phyloP scores from a whole-genome alignment of 2,329 filamentous ascomycete species.

The Fusarium cyanostomum region DNA sequence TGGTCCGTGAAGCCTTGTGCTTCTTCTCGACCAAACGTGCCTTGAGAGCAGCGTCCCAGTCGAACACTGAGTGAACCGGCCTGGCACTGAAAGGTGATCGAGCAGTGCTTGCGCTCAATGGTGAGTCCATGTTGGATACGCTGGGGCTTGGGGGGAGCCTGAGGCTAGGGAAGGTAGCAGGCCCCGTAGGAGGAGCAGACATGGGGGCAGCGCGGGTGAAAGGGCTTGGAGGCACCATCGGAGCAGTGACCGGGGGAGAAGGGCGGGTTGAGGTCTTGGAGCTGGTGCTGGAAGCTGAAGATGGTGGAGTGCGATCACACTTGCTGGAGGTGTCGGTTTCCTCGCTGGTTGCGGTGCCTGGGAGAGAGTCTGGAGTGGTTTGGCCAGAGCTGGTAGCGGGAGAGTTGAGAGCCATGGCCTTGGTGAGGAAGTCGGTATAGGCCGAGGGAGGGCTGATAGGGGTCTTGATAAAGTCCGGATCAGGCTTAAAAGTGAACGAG shows the following conservation, averaged over 20 bases:
- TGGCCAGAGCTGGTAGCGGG: constrained; percentile 66
- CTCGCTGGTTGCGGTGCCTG: constrained; percentile 67
- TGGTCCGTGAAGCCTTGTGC: constrained; percentile 67
- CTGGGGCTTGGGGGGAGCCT: constrained; percentile 81
- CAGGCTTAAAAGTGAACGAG: constrained; percentile 52
- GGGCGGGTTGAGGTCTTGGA: constrained; percentile 42
- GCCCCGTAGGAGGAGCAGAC: constrained; percentile 68
- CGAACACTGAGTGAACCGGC: constrained; percentile 74
- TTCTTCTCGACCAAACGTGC: constrained; percentile 70
- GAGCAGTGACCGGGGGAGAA: constrained; percentile 50
- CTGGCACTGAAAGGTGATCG: constrained; percentile 79
- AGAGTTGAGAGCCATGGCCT: constrained; percentile 79
- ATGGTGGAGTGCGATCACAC: constrained; percentile 61
- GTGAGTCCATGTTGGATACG: constrained; percentile 74
- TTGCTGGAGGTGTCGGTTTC: constrained; percentile 66
- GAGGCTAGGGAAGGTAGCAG: constrained; percentile 71
- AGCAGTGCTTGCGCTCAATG: constrained; percentile 67
- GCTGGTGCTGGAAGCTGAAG: constrained; percentile 51
- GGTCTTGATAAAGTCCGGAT: constrained; percentile 75
- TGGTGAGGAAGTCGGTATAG: constrained; percentile 88
- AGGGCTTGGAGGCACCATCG: constrained; percentile 58
- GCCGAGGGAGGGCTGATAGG: constrained; percentile 91
- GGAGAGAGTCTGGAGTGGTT: constrained; percentile 58
- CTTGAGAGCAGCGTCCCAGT: constrained; percentile 80
- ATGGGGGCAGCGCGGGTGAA: constrained; percentile 63